phyloP scores from a whole-genome alignment of 2,329 filamentous ascomycete genomes.

The Diaporthe sp. region DNA sequence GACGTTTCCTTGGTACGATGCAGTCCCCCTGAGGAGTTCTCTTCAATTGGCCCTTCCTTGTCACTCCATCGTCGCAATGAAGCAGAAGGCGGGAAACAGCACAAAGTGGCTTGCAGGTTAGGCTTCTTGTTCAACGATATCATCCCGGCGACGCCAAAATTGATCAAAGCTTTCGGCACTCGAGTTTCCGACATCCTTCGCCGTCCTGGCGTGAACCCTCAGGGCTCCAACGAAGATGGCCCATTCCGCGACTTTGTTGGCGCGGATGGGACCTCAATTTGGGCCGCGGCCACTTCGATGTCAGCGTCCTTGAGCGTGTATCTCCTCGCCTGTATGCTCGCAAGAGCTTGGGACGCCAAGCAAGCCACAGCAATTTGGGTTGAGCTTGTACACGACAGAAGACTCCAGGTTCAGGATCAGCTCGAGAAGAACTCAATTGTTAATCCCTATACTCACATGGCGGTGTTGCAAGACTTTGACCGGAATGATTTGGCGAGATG shows the following conservation, averaged over 20 bases:
- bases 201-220: background rate
- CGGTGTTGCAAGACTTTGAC: background rate
- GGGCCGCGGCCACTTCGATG: background rate
- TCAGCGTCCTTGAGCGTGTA: background rate
- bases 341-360: background rate
- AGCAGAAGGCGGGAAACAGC: background rate
- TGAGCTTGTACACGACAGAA: background rate
- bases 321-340: background rate
- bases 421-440: background rate
- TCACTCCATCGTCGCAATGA: background rate
- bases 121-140: conserved; percentile 6
- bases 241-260: background rate
- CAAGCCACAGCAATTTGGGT: background rate
- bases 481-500: background rate
- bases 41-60: background rate
- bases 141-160: background rate
- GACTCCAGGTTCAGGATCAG: background rate
- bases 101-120: background rate
- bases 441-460: background rate
- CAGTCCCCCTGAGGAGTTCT: background rate
- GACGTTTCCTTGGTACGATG: background rate
- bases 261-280: background rate
- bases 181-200: background rate
- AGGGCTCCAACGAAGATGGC: background rate
- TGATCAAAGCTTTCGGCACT: background rate